Evolutionary conservation across 139 green algal species (phyloP), one percentile per base, ranked within the genome.

Genomic region (Diplosphaera chodatii): DNA sequence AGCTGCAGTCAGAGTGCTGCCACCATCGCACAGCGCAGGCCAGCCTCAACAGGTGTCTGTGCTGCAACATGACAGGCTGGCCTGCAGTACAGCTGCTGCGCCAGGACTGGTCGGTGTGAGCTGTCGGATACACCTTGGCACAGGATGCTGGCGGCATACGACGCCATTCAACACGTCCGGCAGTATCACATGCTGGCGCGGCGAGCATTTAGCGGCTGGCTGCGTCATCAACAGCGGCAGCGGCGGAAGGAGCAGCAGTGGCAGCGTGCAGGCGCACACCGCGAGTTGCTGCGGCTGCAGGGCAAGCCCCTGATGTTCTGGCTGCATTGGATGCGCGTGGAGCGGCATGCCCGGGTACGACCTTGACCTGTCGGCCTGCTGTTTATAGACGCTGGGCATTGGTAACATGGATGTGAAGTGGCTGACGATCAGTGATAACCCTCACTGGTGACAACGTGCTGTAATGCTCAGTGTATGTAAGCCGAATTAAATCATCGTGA

Each of bases 121-220:
- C n/a, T n/a, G n/a, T n/a, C n/a, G n/a, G n/a, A n/a, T n/a, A n/a
- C n/a, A 8, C 32, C 21, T 22, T 37, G 8, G 28, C 23, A 25
- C 66, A 82, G 77, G 77, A 59, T 59, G 29, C 64, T 70, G n/a
- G 21, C 29, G 21, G 67, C 67, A 10, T 75, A 73, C 23, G 66
- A 69, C 55, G 16, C 25, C 4, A 63, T 56, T 63, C 78, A 84
- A 75, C 67, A 81, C 55, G 20, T 30, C 5, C 63, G 41, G 28
- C 72, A 69, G 25, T 55, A 5, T 25, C 72, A 65, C 28, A 37
- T 62, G 56, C 56, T 74, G 23, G 31, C 67, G 55, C 40, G 69
- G n/a, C 79, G 79, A 34, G 25, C 72, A 20, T 79, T 79, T 66
- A 77, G 73, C 59, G 66, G 41, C 15, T 81, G 76, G 79, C 65